Percentiles rank a stretch among this genome's conserved stretches.
Evolutionary conservation across 352 stramenopile species (phyloP).

Genomic region (Globisporangium viniferum): DNA sequence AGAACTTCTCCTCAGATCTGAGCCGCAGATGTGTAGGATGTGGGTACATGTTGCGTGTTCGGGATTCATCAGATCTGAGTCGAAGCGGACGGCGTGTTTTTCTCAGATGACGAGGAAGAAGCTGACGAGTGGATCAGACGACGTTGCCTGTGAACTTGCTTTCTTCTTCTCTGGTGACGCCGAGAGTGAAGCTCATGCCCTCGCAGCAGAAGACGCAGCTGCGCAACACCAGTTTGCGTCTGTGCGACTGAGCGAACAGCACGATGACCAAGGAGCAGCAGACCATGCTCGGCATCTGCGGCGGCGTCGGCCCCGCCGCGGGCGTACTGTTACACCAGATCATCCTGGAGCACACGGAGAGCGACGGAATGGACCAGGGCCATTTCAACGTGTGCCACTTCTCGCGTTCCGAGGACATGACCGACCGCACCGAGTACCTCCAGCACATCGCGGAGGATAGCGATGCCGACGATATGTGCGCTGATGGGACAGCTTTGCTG

Average conservation of each 20-base stretch:
- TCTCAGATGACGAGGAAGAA: slow-evolving; percentile 5
- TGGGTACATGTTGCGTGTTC: background rate
- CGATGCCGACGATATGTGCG: background rate
- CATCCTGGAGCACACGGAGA: slow-evolving; percentile 70
- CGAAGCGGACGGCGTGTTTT: background rate
- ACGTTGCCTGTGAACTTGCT: background rate
- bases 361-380: slow-evolving; percentile 55
- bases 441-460: slow-evolving; percentile 20
- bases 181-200: slow-evolving; percentile 6
- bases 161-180: background rate
- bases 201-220: background rate
- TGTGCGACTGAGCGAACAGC: background rate
- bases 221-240: background rate
- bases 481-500: background rate
- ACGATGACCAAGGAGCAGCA: slow-evolving; percentile 34
- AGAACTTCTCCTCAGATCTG: background rate
- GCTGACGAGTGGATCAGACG: slow-evolving; percentile 1
- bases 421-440: slow-evolving; percentile 64
- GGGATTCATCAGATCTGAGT: background rate
- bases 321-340: slow-evolving; percentile 71
- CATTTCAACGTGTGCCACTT: slow-evolving; percentile 71
- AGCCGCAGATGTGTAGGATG: background rate
- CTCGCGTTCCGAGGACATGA: slow-evolving; percentile 74
- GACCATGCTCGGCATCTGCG: slow-evolving; percentile 69
- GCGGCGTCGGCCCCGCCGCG: slow-evolving; percentile 63